Evolutionary conservation across 192 early-diverging fungal genomes (phyloP).

Genomic region (Coemansia sp.): DNA sequence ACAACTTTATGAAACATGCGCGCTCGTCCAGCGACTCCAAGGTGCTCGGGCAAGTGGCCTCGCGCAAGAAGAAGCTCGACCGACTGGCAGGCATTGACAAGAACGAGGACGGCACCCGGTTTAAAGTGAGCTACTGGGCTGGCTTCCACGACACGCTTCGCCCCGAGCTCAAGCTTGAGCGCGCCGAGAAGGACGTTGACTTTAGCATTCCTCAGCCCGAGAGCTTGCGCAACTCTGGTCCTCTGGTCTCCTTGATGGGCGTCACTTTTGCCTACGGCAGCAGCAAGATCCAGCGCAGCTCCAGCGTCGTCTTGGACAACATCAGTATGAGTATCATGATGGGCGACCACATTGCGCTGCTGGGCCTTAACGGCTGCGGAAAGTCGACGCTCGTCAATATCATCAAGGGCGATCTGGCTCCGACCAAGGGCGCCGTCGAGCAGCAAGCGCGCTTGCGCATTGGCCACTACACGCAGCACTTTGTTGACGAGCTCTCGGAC

Average conservation of each 20-base stretch:
- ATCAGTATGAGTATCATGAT: conserved; percentile 72
- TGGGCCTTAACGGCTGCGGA: conserved; percentile 85
- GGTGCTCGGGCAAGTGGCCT: conserved; percentile 70
- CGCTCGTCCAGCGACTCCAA: conserved; percentile 81
- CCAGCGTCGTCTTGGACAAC: conserved; percentile 58
- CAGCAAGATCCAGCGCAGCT: conserved; percentile 10
- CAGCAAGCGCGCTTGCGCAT: conserved; percentile 66
- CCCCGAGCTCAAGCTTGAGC: conserved; percentile 61
- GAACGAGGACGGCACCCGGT: conserved; percentile 67
- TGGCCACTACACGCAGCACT: conserved; percentile 85
- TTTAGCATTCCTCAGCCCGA: conserved; percentile 72
- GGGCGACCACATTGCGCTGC: conserved; percentile 68
- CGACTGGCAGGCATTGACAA: conserved; percentile 64
- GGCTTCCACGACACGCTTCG: conserved; percentile 59
- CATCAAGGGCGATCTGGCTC: conserved; percentile 64
- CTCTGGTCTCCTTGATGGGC: conserved; percentile 67
- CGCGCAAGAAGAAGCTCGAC: conserved; percentile 77
- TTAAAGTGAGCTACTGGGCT: conserved; percentile 63
- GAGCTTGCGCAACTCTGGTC: conserved; percentile 64
- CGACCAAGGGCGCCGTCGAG: conserved; percentile 66
- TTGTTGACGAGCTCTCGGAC: conserved; percentile 68
- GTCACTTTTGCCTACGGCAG: conserved; percentile 51
- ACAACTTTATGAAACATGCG: conserved; percentile 72
- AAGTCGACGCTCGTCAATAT: conserved; percentile 80
- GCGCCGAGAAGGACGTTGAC: conserved; percentile 59